A percentile compares a stretch with the other conserved stretches of the same genome.
phyloP scores from a whole-genome alignment of 768 basidiomycete genomes.

The Mycena olivaceomarginata region DNA sequence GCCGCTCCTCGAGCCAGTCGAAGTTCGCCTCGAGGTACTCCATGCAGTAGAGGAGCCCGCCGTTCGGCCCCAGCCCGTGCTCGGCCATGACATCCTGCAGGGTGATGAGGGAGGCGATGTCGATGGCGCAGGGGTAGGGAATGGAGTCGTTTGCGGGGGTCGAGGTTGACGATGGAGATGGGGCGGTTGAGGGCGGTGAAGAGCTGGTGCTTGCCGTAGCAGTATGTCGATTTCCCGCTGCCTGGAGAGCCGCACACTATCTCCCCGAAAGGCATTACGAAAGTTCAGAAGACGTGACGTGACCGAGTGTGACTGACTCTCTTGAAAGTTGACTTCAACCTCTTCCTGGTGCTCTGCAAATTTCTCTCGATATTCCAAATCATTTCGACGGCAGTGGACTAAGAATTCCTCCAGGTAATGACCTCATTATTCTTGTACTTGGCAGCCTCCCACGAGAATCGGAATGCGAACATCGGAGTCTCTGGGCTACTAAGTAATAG shows the following conservation, averaged over 20 bases:
- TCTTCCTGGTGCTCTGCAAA: no score
- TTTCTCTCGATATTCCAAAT: no score
- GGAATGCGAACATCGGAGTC: no score
- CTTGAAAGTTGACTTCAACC: no score
- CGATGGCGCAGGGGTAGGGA: slow-evolving; percentile 93
- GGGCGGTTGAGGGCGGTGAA: slow-evolving; percentile 91
- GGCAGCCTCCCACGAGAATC: no score
- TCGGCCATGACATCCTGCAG: slow-evolving; percentile 91
- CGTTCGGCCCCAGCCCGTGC: slow-evolving; percentile 93
- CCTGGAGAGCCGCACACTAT: slow-evolving; percentile 92
- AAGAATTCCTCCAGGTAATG: no score
- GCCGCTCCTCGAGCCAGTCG: slow-evolving; percentile 87
- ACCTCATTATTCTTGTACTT: no score
- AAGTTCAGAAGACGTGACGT: no score
- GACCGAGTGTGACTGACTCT: no score
- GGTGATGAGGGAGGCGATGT: slow-evolving; percentile 90
- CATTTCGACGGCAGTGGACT: no score
- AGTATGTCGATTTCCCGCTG: slow-evolving; percentile 92
- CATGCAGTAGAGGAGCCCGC: slow-evolving; percentile 97
- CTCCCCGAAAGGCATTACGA: slow-evolving; percentile 89
- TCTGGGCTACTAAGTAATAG: no score
- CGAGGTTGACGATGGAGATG: slow-evolving; percentile 94
- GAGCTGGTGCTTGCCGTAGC: slow-evolving; percentile 91
- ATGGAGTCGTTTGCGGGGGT: slow-evolving; percentile 96
- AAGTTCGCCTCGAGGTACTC: slow-evolving; percentile 97